Evolutionary conservation across 345 rosid genomes (phyloP).

Genomic region (Odontarrhena argentea): DNA sequence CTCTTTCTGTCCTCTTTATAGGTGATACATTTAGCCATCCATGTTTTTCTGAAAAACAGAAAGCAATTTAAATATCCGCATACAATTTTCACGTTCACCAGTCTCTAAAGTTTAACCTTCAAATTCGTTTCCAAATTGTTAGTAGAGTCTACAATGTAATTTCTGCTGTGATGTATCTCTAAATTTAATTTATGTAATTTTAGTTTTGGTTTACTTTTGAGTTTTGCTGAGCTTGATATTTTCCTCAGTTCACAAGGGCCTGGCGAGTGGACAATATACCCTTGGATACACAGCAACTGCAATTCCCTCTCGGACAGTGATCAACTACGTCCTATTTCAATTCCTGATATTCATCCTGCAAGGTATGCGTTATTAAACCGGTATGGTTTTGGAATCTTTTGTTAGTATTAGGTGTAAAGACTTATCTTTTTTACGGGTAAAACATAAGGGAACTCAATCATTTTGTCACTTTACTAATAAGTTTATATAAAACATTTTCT

Average conservation of each 20-base stretch:
- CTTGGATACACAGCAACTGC: constrained; percentile 98
- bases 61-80: not conserved
- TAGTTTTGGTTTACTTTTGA: constrained; percentile 15
- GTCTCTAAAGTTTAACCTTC: not conserved
- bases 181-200: not conserved
- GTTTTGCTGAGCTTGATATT: constrained; percentile 29
- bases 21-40: constrained; percentile 7
- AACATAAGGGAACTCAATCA: constrained; percentile 15
- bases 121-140: constrained; percentile 3
- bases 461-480: constrained; percentile 14
- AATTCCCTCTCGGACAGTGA: constrained; percentile 88
- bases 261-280: constrained; percentile 89
- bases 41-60: constrained; percentile 1
- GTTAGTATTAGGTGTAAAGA: not conserved
- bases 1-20: not conserved
- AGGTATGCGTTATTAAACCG: constrained; percentile 49
- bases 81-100: not conserved
- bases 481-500: constrained; percentile 1
- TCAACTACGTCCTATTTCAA: constrained; percentile 75
- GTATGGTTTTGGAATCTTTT: constrained; percentile 17
- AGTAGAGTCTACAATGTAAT: constrained; percentile 8
- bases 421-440: not conserved
- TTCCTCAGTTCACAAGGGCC: constrained; percentile 51
- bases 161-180: constrained; percentile 5
- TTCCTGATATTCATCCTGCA: constrained; percentile 97